phyloP scores from a whole-genome alignment of 2,329 filamentous ascomycete species.

The Domatiomyces globalis region DNA sequence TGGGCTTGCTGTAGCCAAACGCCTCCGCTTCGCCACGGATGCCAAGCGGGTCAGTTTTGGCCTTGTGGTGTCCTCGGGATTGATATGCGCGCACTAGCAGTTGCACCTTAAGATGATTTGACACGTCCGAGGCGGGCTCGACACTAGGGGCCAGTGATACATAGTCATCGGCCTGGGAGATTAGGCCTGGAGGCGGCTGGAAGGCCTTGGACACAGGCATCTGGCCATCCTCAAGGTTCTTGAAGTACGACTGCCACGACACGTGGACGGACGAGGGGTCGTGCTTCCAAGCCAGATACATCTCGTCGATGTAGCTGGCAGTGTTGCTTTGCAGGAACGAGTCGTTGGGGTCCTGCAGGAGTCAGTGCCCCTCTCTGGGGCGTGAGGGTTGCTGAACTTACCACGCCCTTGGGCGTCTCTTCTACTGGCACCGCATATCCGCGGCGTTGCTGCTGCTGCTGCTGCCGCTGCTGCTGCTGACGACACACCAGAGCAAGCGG shows the following conservation, averaged over 20 bases:
- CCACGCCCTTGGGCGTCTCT: constrained; percentile 47
- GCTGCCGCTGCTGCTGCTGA: constrained; percentile 25
- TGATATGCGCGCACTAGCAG: constrained; percentile 94
- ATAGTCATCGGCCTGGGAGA: constrained; percentile 65
- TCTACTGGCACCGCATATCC: constrained; percentile 46
- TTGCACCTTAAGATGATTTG: constrained; percentile 96
- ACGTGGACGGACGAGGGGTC: constrained; percentile 89
- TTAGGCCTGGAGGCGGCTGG: constrained; percentile 82
- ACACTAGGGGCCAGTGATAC: constrained; percentile 43
- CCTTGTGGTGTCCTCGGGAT: constrained; percentile 95
- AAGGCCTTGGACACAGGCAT: constrained; percentile 98
- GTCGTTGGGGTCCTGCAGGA: constrained; percentile 65
- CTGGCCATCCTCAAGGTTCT: constrained; percentile 95
- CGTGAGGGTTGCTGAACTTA: constrained; percentile 26
- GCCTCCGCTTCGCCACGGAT: constrained; percentile 76
- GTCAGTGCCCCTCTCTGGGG: constrained; percentile 3
- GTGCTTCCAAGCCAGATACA: constrained; percentile 96
- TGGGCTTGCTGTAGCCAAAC: constrained; percentile 75
- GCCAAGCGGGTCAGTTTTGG: constrained; percentile 87
- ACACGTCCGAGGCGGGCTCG: constrained; percentile 56
- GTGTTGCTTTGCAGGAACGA: constrained; percentile 94
- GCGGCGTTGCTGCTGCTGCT: constrained; percentile 30
- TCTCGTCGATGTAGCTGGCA: constrained; percentile 98
- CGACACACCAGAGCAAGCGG: constrained; percentile 30
- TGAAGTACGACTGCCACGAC: constrained; percentile 99